These are phyloP conservation scores for Aspergillus pseudotamarii DNA, from an alignment of 2,329 filamentous ascomycete genomes.

Conservation along the genomic window DNA sequence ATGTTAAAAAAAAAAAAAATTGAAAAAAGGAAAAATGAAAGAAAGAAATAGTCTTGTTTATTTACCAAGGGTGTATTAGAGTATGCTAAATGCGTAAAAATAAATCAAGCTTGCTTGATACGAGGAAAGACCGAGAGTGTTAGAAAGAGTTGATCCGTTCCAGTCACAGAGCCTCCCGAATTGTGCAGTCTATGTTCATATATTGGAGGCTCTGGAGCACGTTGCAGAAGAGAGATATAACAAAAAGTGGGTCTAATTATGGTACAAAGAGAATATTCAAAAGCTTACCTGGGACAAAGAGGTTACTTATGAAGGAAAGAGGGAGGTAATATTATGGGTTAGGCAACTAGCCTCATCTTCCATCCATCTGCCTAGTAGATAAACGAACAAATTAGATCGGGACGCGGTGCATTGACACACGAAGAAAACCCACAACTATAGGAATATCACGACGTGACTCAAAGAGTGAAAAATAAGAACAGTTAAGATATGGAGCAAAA, in stretches of 20 bases:
- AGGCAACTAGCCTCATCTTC: constrained; percentile 10
- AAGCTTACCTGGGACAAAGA: constrained; percentile 4
- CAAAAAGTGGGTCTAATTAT: background rate
- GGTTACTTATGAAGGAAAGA: constrained; percentile 5
- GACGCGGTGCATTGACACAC: background rate
- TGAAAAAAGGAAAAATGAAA: too few relatives aligned
- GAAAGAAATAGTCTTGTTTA: background rate
- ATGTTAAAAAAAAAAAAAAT: background rate
- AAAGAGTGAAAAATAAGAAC: background rate
- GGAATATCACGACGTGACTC: background rate
- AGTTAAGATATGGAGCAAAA: background rate
- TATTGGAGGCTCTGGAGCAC: background rate
- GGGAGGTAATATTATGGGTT: constrained; percentile 5
- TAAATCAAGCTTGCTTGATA: background rate
- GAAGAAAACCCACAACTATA: constrained; percentile 1
- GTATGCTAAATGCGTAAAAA: background rate
- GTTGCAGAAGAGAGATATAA: background rate
- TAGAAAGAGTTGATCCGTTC: background rate
- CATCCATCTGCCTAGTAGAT: constrained; percentile 9
- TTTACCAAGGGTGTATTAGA: background rate
- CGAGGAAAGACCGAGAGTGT: background rate
- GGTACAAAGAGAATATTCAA: background rate
- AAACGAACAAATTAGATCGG: constrained; percentile 2
- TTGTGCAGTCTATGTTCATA: background rate
- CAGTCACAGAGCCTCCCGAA: too few relatives aligned